Base-by-base conservation (phyloP, 306 rosid genomes). In the Corylus americana region DNA sequence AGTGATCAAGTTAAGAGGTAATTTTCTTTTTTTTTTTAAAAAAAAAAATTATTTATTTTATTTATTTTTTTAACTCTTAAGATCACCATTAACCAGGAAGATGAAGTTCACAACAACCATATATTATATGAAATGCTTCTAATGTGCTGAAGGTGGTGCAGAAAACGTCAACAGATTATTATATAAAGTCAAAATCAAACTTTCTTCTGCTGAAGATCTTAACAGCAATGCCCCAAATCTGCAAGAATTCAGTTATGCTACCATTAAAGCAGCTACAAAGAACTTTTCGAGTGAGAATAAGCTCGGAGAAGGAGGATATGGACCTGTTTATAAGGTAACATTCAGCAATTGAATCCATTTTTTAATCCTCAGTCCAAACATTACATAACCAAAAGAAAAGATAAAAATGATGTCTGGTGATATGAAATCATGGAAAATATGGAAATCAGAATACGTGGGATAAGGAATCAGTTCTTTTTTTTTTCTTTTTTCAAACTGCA, bases 221-320 rank as follows among this genome's bases (percentile, higher is more conserved):
- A 42, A 68, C 6, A 76, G 53, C 29, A 79, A 78, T 47, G 62
- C 51, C 73, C 73, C 88, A 49, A 82, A 85, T 54, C 47, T 83
- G 70, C 79, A 54, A 81, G 88, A 67, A 17, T 83, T 86, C 11
- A 72, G 77, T 51, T 87, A 83, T 72, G 51, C 85, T 72, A 71
- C 85, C 25, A 63, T 89, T 45, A 87, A 71, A 74, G 67, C 55
- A n/a, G 91, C 91, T 47, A 87, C 93, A 48, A 18, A 73, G 70
- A 85, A 89, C 70, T 89, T 87, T 74, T 87, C 84, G n/a, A 69
- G 55, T 55, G 77, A 85, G 11, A 83, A 81, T 58, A 83, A 76
- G 82, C 83, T 89, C 49, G 91, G 91, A 69, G 78, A 87, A 78
- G 93, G 91, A 31, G 91, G 93, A 27, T 85, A 74, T 78, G 91